Evolutionary conservation across 176 grass and related monocot species (phyloP).

Genomic region (Stipa capillata): DNA sequence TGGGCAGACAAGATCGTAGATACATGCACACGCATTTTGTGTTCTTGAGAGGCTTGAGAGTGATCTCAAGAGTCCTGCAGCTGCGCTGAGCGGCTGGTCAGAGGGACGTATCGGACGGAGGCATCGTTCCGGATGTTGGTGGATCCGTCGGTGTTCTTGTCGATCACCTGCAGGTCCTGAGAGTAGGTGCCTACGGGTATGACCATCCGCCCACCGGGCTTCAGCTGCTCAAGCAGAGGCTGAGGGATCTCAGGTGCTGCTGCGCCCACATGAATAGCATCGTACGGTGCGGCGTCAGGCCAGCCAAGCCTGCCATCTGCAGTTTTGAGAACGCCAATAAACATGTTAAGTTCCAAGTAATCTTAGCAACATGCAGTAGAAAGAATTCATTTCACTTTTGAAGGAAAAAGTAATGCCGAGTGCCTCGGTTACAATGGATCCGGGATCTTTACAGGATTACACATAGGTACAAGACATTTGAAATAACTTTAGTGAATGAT

Average conservation of each 20-base stretch:
- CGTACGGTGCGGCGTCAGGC: conserved; percentile 42
- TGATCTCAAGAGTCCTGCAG: conserved; percentile 27
- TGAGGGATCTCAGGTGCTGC: conserved; percentile 60
- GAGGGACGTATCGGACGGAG: conserved; percentile 62
- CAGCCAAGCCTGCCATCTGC: conserved; percentile 74
- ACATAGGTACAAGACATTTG: no score
- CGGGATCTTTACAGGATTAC: no score
- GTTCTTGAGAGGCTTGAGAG: not conserved
- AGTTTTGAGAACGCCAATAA: not conserved
- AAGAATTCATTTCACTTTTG: no score
- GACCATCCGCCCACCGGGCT: conserved; percentile 75
- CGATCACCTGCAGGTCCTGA: conserved; percentile 67
- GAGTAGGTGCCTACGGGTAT: conserved; percentile 58
- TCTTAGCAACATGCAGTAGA: not conserved
- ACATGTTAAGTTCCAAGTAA: not conserved
- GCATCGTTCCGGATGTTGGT: conserved; percentile 24
- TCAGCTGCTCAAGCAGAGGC: conserved; percentile 61
- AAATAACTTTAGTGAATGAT: no score
- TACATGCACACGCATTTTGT: conserved; percentile 1
- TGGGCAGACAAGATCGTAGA: not conserved
- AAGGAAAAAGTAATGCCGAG: no score
- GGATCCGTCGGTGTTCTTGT: conserved; percentile 61
- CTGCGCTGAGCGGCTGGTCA: conserved; percentile 55
- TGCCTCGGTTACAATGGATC: no score
- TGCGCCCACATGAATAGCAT: conserved; percentile 71